Conservation (phyloP, 139 green algal genomes). For the Haematococcus sp. region DNA sequence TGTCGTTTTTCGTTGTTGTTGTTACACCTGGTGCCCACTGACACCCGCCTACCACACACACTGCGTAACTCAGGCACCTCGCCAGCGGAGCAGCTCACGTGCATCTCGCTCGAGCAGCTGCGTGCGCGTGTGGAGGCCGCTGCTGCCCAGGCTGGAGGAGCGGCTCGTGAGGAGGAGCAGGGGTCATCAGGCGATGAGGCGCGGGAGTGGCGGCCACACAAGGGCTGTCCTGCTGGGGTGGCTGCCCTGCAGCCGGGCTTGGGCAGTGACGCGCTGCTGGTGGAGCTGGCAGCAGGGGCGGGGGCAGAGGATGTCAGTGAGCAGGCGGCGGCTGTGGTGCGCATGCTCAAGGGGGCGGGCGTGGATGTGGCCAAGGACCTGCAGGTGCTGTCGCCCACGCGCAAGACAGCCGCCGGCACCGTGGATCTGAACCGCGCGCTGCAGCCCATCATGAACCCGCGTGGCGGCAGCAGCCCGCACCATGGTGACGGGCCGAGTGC, state of each 20-base stretch:
- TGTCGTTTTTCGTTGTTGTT: too few relatives aligned
- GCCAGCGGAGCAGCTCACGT: too few relatives aligned
- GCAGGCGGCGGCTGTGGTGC: constrained; percentile 12
- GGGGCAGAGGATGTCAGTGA: background rate
- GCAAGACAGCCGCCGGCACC: constrained; percentile 36
- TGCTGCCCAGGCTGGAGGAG: too few relatives aligned
- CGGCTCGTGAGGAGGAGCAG: too few relatives aligned
- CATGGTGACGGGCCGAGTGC: background rate
- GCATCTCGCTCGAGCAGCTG: too few relatives aligned
- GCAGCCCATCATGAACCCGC: constrained; percentile 71
- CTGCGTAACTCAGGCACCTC: background rate
- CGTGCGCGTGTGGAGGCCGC: too few relatives aligned
- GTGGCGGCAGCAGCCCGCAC: background rate
- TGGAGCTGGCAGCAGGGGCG: background rate
- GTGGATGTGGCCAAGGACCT: constrained; percentile 11
- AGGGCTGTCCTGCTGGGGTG: too few relatives aligned
- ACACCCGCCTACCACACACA: too few relatives aligned
- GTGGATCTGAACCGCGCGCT: constrained; percentile 57
- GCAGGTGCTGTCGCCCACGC: constrained; percentile 74
- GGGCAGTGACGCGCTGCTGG: background rate
- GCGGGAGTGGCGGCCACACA: too few relatives aligned
- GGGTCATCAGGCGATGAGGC: too few relatives aligned
- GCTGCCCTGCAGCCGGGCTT: background rate
- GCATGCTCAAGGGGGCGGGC: background rate
- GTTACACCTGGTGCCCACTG: too few relatives aligned